Evolutionary conservation across 805 yeast species (phyloP).

Genomic region (Brettanomyces custersianus): DNA sequence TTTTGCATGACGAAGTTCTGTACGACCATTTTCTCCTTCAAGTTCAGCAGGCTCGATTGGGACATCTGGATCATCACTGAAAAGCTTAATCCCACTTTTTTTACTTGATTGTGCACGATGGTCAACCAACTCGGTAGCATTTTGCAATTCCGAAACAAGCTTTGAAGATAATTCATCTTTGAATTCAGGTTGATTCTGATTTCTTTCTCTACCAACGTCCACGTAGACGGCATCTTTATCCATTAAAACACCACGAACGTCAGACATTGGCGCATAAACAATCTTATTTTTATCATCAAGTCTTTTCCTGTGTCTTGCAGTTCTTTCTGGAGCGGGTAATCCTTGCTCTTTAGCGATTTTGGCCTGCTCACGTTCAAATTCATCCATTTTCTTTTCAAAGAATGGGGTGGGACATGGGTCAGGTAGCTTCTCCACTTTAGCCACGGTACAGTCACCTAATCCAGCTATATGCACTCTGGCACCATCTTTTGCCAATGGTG

Average conservation of each 20-base stretch:
- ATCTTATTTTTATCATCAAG: constrained; percentile 90
- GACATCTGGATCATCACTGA: constrained; percentile 35
- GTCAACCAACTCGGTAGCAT: constrained; percentile 49
- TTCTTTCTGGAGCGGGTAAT: constrained; percentile 37
- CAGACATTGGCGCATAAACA: constrained; percentile 98
- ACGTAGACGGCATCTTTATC: constrained; percentile 97
- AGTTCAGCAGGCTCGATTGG: constrained; percentile 27
- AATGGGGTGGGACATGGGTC: constrained; percentile 99
- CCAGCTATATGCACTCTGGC: constrained; percentile 92
- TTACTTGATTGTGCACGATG: constrained; percentile 29
- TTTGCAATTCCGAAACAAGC: constrained; percentile 74
- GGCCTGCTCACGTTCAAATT: constrained; percentile 63
- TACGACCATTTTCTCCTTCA: constrained; percentile 43
- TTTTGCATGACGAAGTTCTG: constrained; percentile 50
- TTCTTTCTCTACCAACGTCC: constrained; percentile 49
- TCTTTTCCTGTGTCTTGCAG: constrained; percentile 64
- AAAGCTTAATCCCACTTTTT: constrained; percentile 62
- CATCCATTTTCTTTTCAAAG: constrained; percentile 78
- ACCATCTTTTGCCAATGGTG: constrained; percentile 60
- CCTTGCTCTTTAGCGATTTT: constrained; percentile 58
- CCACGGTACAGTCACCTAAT: constrained; percentile 77
- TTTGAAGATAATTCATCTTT: constrained; percentile 74
- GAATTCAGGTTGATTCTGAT: constrained; percentile 6
- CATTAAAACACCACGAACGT: constrained; percentile 96
- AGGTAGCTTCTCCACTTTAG: constrained; percentile 78